These are phyloP conservation scores for Aspergillus sojae DNA, from an alignment of 2,329 filamentous ascomycete species.

Conservation along the genomic window DNA sequence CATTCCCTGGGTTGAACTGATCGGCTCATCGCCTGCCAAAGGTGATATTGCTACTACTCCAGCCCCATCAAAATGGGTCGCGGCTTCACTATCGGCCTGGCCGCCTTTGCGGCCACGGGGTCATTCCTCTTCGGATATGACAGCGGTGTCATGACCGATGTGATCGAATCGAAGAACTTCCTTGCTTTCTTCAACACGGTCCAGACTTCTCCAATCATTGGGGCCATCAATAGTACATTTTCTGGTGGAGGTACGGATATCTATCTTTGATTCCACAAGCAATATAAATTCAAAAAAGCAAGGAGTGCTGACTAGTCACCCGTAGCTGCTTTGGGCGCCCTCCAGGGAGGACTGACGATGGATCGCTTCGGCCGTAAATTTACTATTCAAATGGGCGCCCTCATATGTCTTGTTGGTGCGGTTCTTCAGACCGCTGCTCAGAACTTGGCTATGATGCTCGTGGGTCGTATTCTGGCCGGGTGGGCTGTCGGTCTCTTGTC, in stretches of 20 bases:
- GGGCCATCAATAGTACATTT: conserved; percentile 67
- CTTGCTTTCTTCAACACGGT: conserved; percentile 59
- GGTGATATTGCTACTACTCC: background rate
- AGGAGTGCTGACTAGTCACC: conserved; percentile 7
- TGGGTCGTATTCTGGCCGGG: conserved; percentile 57
- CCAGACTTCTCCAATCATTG: conserved; percentile 55
- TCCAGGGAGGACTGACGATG: conserved; percentile 61
- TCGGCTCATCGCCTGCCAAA: background rate
- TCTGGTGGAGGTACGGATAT: conserved; percentile 52
- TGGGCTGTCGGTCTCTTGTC: conserved; percentile 52
- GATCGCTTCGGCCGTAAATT: conserved; percentile 62
- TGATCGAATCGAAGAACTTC: conserved; percentile 60
- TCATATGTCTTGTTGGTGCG: conserved; percentile 61
- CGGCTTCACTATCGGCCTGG: conserved; percentile 42
- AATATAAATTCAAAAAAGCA: background rate
- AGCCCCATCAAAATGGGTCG: conserved; percentile 39
- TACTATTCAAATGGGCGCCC: conserved; percentile 62
- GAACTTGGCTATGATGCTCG: conserved; percentile 58
- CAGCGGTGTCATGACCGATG: conserved; percentile 42
- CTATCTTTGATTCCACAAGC: background rate
- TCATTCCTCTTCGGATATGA: conserved; percentile 47
- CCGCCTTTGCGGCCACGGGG: conserved; percentile 47
- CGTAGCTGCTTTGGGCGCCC: conserved; percentile 52
- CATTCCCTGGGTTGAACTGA: background rate
- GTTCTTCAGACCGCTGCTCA: conserved; percentile 61